Percentiles rank a stretch among this genome's conserved stretches.
Evolutionary conservation across 345 rosid species (phyloP).

Genomic region (Clarkia xantiana): DNA sequence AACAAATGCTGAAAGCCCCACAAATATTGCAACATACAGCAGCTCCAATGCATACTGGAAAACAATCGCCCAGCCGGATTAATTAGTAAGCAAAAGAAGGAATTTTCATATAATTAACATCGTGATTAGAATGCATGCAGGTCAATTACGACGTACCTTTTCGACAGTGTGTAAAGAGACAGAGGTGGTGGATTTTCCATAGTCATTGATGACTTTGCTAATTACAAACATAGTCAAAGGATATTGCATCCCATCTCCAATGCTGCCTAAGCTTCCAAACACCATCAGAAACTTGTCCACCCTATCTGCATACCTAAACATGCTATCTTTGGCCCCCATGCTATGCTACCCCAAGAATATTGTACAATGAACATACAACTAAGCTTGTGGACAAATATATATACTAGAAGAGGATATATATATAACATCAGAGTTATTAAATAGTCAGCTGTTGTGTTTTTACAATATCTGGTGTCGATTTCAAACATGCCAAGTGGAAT

Average conservation of each 20-base stretch:
- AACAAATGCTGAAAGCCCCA: conserved; percentile 45
- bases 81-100: neutral
- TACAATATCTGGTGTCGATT: too few species aligned
- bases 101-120: too few species aligned
- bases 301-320: conserved; percentile 41
- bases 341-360: neutral
- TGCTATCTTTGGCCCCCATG: conserved; percentile 36
- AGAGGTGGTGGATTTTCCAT: conserved; percentile 18
- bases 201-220: conserved; percentile 49
- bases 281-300: conserved; percentile 46
- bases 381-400: too few species aligned
- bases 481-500: too few species aligned
- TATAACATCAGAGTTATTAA: too few species aligned
- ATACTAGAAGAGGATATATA: too few species aligned
- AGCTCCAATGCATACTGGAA: conserved; percentile 40
- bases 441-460: too few species aligned
- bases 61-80: neutral
- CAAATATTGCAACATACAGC: conserved; percentile 45
- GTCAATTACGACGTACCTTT: conserved; percentile 16
- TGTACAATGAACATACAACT: too few species aligned
- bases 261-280: conserved; percentile 47
- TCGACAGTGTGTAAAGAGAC: conserved; percentile 27
- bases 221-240: conserved; percentile 42
- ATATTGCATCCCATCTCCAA: conserved; percentile 60
- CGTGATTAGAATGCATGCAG: neutral